Evolutionary conservation across 2,329 filamentous ascomycete species (phyloP).

Genomic region (Dendryphion nanum): DNA sequence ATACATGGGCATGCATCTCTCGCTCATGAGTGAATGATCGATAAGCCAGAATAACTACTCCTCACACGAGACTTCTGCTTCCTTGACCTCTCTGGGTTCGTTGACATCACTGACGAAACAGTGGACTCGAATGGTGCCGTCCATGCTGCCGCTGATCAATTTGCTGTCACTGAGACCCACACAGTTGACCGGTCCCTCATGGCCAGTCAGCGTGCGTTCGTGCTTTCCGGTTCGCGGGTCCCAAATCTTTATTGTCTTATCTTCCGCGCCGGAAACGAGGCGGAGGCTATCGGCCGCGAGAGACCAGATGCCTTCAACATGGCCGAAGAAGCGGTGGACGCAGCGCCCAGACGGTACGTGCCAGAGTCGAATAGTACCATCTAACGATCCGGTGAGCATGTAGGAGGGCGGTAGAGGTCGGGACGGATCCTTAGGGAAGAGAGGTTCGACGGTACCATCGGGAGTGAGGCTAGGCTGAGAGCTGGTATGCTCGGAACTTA

Average conservation of each 20-base stretch:
- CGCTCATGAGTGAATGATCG: too few relatives aligned
- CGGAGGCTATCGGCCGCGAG: conserved; percentile 85
- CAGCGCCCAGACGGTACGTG: conserved; percentile 79
- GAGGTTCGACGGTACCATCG: conserved; percentile 20
- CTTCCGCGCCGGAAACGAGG: conserved; percentile 85
- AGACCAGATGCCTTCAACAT: conserved; percentile 94
- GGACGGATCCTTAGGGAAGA: conserved; percentile 60
- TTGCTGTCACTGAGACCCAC: conserved; percentile 86
- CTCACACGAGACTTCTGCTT: not conserved
- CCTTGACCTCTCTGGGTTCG: too few relatives aligned
- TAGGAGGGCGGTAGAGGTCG: conserved; percentile 80
- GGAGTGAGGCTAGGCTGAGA: conserved; percentile 4
- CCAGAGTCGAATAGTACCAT: conserved; percentile 91
- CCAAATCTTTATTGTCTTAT: conserved; percentile 95
- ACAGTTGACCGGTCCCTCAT: conserved; percentile 88
- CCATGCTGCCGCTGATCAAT: conserved; percentile 89
- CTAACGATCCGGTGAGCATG: conserved; percentile 88
- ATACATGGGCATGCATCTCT: too few relatives aligned
- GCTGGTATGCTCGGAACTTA: conserved; percentile 22
- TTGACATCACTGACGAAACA: too few relatives aligned
- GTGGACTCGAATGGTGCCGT: conserved; percentile 78
- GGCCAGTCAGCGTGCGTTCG: conserved; percentile 88
- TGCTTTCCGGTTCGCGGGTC: conserved; percentile 88
- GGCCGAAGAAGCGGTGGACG: conserved; percentile 91
- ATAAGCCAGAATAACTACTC: too few relatives aligned